These are phyloP conservation scores for Grosmannia penicillata DNA, from an alignment of 2,329 filamentous ascomycete genomes.

Conservation along the genomic window DNA sequence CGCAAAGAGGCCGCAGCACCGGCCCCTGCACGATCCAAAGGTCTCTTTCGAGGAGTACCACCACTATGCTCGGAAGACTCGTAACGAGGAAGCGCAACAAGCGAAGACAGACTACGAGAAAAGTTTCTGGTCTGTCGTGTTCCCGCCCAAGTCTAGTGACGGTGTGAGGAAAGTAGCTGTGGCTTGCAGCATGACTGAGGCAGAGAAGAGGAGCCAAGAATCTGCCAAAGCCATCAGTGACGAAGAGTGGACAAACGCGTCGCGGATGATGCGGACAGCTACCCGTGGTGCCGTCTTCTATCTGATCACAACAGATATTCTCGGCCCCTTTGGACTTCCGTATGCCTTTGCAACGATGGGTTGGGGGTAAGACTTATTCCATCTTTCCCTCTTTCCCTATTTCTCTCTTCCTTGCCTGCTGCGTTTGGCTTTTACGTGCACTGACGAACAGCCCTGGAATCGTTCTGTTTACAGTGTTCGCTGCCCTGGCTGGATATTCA, in stretches of 20 bases:
- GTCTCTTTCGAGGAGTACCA: constrained; percentile 21
- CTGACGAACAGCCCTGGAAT: constrained; percentile 22
- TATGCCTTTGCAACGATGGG: constrained; percentile 15
- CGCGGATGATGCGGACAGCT: constrained; percentile 28
- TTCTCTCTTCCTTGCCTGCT: constrained; percentile 7
- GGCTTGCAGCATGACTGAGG: constrained; percentile 1
- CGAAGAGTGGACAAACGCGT: constrained; percentile 31
- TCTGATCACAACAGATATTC: constrained; percentile 32
- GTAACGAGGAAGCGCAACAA: constrained; percentile 16
- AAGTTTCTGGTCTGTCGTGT: constrained; percentile 10
- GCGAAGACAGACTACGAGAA: constrained; percentile 10
- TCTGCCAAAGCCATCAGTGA: constrained; percentile 15
- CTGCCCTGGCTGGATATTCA: constrained; percentile 24
- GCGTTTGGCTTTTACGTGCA: too few relatives aligned
- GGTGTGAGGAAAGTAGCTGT: constrained; percentile 7
- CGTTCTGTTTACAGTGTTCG: constrained; percentile 30
- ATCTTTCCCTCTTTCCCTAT: background rate
- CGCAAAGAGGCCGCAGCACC: constrained; percentile 8
- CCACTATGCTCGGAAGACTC: constrained; percentile 18
- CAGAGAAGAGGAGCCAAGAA: background rate
- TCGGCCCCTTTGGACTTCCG: constrained; percentile 26
- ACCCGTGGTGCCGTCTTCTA: constrained; percentile 31
- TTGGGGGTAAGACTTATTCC: constrained; percentile 11
- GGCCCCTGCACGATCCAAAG: constrained; percentile 14
- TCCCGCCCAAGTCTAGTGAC: constrained; percentile 11